Evolutionary conservation across 305 asterid genomes (phyloP), one percentile per base, ranked within the genome.

Genomic region (Caryopteris hybrid): DNA sequence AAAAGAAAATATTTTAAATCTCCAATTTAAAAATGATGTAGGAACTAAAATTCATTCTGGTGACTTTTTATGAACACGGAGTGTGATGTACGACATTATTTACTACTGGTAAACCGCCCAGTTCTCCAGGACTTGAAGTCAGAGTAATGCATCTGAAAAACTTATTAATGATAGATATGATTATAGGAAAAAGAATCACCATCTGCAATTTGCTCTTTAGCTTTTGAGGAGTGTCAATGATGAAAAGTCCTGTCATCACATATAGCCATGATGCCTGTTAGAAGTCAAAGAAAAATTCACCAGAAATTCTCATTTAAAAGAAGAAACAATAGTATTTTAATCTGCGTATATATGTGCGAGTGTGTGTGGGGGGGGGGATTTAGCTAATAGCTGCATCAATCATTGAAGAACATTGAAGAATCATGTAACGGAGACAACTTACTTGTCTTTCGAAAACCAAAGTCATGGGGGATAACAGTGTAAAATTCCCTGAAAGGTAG

Each of bases 401-500:
- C 14, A 33, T 6, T 25, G 60, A 60, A 50, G 52, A 38, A 71
- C 64, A 47, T 51, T 29, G 29, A 39, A 33, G 68, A 65, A 58
- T 66, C 54, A 23, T 64, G 53, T 46, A 68, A 73, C 45, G 59
- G 53, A 79, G 75, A 74, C 66, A 62, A 78, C 95, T 83, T 84
- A 92, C 98, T 54, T 87, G 87, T 88, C 70, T 90, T 85, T 59
- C 71, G 73, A 76, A 79, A 92, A 66, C 97, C 98, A 81, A 92
- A 92, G 78, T 90, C 98, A 72, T 92, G 98, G 33, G 98, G 98
- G 68, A 92, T 83, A 66, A 86, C 90, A 21, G 95, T 86, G 81
- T 92, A 92, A 74, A 92, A 92, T 82, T 92, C 95, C 86, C 98
- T 92, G 88, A 79, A 83, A 66, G 60, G 53, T 29, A 73, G 53